These are phyloP conservation scores for Verbascum thapsus DNA, from an alignment of 257 asterid genomes.

Conservation along the genomic window DNA sequence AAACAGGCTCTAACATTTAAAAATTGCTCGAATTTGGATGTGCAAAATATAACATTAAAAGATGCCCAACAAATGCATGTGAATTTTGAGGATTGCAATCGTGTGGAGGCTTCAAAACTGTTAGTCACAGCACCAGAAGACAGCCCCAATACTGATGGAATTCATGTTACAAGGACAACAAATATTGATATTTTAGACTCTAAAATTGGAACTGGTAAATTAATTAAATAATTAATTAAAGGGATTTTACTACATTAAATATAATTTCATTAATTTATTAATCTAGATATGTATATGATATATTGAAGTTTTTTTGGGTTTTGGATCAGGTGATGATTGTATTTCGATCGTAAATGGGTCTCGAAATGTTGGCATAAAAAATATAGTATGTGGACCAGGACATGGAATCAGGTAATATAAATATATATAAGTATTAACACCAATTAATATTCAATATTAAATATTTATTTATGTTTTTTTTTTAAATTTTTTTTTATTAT, in stretches of 20 bases:
- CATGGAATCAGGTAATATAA: constrained; percentile 85
- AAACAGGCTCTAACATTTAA: constrained; percentile 73
- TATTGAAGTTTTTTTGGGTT: constrained; percentile 4
- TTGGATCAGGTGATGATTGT: constrained; percentile 80
- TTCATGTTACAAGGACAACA: constrained; percentile 53
- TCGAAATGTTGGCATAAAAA: constrained; percentile 48
- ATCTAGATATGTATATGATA: too few relatives aligned
- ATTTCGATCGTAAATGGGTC: constrained; percentile 84
- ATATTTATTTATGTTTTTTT: too few relatives aligned
- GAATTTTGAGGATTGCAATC: constrained; percentile 45
- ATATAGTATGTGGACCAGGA: constrained; percentile 85
- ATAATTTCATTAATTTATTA: too few relatives aligned
- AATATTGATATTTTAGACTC: constrained; percentile 43
- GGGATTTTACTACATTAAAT: too few relatives aligned
- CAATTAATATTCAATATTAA: too few relatives aligned
- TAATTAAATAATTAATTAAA: too few relatives aligned
- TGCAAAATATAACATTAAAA: constrained; percentile 45
- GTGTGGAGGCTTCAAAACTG: constrained; percentile 47
- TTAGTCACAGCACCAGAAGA: constrained; percentile 47
- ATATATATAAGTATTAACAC: background rate
- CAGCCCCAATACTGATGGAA: constrained; percentile 74
- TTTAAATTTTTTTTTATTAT: background rate
- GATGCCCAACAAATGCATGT: constrained; percentile 85
- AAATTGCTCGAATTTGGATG: constrained; percentile 59
- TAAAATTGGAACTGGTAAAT: constrained; percentile 49